These are phyloP conservation scores for Fusarium hostae DNA, from an alignment of 2,329 filamentous ascomycete species.

Conservation along the genomic window DNA sequence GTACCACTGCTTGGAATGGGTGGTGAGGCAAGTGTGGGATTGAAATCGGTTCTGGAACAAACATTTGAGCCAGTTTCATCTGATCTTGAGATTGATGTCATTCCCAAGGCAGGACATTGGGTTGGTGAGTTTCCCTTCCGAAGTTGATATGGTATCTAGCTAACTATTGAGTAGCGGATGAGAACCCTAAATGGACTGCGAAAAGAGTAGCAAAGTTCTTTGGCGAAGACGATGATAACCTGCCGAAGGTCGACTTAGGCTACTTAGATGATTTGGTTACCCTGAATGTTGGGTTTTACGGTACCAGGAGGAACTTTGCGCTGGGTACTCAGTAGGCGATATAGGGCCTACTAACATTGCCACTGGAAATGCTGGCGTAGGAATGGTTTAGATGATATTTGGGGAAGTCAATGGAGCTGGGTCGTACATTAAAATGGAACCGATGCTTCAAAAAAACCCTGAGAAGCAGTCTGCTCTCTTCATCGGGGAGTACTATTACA, in stretches of 20 bases:
- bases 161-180: slow-evolving; percentile 31
- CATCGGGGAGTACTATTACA: neutral
- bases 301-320: neutral
- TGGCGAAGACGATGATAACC: neutral
- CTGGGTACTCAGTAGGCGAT: neutral
- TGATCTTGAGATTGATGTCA: slow-evolving; percentile 30
- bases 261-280: slow-evolving; percentile 36
- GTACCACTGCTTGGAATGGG: slow-evolving; percentile 42
- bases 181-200: slow-evolving; percentile 42
- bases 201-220: slow-evolving; percentile 34
- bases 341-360: accelerated
- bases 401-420: accelerated
- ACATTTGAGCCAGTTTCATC: slow-evolving; percentile 19
- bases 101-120: slow-evolving; percentile 46
- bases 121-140: slow-evolving; percentile 24
- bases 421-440: neutral
- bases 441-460: too few relatives aligned
- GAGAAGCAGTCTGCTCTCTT: accelerated
- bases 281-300: slow-evolving; percentile 31
- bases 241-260: slow-evolving; percentile 23
- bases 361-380: accelerated
- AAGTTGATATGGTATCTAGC: accelerated
- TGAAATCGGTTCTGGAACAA: neutral
- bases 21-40: slow-evolving; percentile 43
- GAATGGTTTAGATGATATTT: accelerated